Evolutionary conservation across 2,329 filamentous ascomycete species (phyloP), one percentile per base, ranked within the genome.

Genomic region (Trichocomaceae sp.): DNA sequence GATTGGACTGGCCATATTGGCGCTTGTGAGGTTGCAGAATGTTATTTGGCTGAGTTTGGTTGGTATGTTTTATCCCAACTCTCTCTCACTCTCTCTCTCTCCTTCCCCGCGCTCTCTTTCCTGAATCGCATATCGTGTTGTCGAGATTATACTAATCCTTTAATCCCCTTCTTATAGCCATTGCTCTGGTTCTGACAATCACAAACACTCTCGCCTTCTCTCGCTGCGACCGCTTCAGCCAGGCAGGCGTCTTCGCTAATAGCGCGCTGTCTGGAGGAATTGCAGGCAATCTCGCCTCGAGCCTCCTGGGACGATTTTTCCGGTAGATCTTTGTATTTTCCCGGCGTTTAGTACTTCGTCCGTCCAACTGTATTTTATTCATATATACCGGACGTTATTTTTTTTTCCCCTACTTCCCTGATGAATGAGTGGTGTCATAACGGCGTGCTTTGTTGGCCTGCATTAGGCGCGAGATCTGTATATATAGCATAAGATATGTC

Each of bases 221-320:
- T 8, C 69, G 76, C 17, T 79, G 76, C 57, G 76, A 79, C 59
- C 74, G 74, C 51, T 79, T 79, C 61, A 76, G 76, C 57, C 76
- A 85, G 62, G 83, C 83, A 10, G 81, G 79, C 37, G 80, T 73
- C 49, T 78, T 80, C 58, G 80, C 81, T 6, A 81, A 77, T 45
- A 76, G 74, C 41, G 80, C 80, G 5, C 70, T 83, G 52, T 74
- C 76, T 7, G 79, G 80, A 45, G 75, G 78, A 2, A 69, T 83
- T 54, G 78, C 79, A 54, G 75, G 76, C 61, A 81, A 77, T 61
- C 61, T 83, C 59, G 79, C 79, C 8, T 74, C 78, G 39, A 78
- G 78, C 23, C 70, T 83, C 71, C 69, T 82, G 58, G 78, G 78
- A 62, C 76, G 77, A 60, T 67, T 80, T 57, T 82, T 82, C 66